A percentile compares a stretch with the other conserved stretches of the same genome.
Conservation (phyloP, 2,329 filamentous ascomycete genomes). For the Thielaviopsis cerberus region DNA sequence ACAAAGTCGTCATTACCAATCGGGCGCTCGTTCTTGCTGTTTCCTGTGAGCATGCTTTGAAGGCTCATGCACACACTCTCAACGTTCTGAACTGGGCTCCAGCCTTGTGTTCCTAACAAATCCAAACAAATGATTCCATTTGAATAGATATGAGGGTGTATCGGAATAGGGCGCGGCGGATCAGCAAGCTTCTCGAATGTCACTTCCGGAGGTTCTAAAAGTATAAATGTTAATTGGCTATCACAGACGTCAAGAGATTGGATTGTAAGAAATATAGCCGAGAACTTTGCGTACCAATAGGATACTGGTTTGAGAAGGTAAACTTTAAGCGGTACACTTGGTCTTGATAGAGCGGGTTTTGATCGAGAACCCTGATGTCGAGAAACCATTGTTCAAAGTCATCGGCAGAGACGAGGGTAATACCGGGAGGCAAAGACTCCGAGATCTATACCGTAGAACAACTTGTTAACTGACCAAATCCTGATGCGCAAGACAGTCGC, state of each 20-base stretch:
- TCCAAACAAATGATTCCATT: constrained; percentile 98
- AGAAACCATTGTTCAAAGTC: constrained; percentile 79
- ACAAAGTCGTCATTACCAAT: constrained; percentile 85
- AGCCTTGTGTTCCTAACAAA: constrained; percentile 68
- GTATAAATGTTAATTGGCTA: background rate
- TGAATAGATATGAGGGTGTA: constrained; percentile 94
- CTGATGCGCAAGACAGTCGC: background rate
- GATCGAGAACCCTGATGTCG: constrained; percentile 78
- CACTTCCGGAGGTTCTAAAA: constrained; percentile 77
- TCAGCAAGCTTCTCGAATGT: constrained; percentile 53
- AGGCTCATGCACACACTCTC: constrained; percentile 94
- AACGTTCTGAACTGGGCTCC: constrained; percentile 92
- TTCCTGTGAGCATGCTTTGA: constrained; percentile 95
- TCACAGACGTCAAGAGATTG: background rate
- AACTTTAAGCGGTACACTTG: constrained; percentile 76
- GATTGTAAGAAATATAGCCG: background rate
- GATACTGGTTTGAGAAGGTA: constrained; percentile 65
- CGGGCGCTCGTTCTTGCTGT: constrained; percentile 76
- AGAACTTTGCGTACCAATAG: constrained; percentile 48
- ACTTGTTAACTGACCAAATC: background rate
- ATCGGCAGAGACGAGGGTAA: constrained; percentile 62
- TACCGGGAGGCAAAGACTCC: constrained; percentile 43
- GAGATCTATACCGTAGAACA: constrained; percentile 26
- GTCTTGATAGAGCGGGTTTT: constrained; percentile 69
- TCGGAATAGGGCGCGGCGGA: constrained; percentile 48